Conservation (phyloP, 371 early-diverging fungal species). For the Mortierella sp. region DNA sequence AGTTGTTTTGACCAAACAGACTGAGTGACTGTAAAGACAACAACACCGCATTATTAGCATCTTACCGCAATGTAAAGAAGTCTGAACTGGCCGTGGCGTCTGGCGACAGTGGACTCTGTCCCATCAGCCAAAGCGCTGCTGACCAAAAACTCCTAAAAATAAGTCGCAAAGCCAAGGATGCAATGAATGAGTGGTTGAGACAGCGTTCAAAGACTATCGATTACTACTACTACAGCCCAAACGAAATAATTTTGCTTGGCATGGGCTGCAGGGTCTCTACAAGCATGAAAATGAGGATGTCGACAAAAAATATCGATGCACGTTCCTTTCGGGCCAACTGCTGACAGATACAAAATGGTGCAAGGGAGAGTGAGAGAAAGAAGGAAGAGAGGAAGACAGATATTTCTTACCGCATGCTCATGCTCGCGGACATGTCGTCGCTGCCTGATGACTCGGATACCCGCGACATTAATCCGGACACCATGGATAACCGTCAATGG, state of each 20-base stretch:
- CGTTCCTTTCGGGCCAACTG: too few species aligned
- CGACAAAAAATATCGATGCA: too few species aligned
- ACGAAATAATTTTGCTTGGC: too few species aligned
- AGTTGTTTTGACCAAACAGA: background rate
- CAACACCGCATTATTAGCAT: background rate
- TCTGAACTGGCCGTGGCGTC: constrained; percentile 40
- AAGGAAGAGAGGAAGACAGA: background rate
- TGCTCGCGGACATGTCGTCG: constrained; percentile 55
- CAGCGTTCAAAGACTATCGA: too few species aligned
- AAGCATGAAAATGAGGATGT: too few species aligned
- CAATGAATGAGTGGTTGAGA: background rate
- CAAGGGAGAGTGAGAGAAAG: background rate
- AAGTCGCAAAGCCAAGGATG: background rate
- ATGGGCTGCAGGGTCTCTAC: too few species aligned
- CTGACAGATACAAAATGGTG: background rate
- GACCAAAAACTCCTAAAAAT: constrained; percentile 36
- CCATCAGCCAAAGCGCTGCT: constrained; percentile 34
- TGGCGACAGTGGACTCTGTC: constrained; percentile 34
- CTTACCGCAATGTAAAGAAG: constrained; percentile 39
- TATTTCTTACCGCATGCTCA: constrained; percentile 37
- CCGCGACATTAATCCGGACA: constrained; percentile 45
- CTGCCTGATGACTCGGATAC: constrained; percentile 36
- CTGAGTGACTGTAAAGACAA: background rate
- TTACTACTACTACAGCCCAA: too few species aligned
- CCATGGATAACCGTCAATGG: constrained; percentile 29